Evolutionary conservation across 108 stramenopile species (phyloP), one percentile per base, ranked within the genome.

Genomic region (Aurantiochytrium sp.): DNA sequence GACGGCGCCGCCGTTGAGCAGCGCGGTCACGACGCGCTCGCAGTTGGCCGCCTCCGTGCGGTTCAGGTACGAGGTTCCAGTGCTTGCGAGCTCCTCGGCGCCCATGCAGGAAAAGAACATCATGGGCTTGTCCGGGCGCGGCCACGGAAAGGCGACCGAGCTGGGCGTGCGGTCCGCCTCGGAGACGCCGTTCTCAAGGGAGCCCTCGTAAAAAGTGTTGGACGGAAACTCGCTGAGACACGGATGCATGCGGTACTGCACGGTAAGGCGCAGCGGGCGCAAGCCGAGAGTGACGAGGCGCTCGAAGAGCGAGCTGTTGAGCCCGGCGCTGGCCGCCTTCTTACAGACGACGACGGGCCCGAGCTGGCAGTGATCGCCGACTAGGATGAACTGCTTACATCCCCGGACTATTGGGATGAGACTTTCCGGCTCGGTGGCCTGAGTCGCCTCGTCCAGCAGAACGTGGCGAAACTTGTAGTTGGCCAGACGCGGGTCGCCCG

Each of bases 241-340:
- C 15, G 98, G 98, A 88, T 99, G 98, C 98, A 98, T 98, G 39
- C 98, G 95, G 91, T 99, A 99, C 90, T 99, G 98, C 19, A 98
- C 97, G 89, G 97, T 96, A 37, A 99, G 94, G 22, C 98, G 96
- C 55, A 97, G 95, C 55, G 98, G 98, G 39, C 98, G 96, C 37
- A 95, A 92, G 39, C 98, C 98, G 55, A 97, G 94, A 86, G 96
- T 87, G 45, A 99, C 97, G 24, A 98, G 93, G 37, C 98, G 95
- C 89, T 99, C 98, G 87, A 98, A 99, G 87, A 99, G 88, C 73
- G 95, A 95, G 86, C 96, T 96, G 30, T 95, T 97, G 53, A 99
- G 91, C 15, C 98, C 98, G 10, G 96, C 96, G 90, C 97, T 98
- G 55, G 97, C 97, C 21, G 97, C 97, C 48, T 95, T 93, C 91